These are phyloP conservation scores for Artomyces pyxidatus DNA, from an alignment of 768 basidiomycete species.

Conservation along the genomic window DNA sequence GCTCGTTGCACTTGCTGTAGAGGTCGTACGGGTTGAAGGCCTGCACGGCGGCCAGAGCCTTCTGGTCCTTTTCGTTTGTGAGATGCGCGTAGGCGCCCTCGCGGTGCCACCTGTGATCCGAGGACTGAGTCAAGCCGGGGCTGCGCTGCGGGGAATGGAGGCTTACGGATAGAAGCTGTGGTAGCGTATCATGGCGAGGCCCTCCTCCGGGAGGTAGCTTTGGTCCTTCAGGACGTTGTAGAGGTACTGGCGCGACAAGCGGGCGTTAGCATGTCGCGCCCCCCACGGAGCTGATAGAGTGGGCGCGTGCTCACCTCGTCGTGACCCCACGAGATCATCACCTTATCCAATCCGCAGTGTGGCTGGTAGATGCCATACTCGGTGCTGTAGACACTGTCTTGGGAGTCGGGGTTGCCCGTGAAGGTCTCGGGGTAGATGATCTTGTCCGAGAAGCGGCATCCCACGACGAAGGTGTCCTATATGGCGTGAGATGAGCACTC, in stretches of 20 bases:
- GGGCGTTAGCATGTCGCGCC: background rate
- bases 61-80: conserved; percentile 60
- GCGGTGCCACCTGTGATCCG: conserved; percentile 62
- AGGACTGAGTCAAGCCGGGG: background rate
- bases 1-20: conserved; percentile 81
- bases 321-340: conserved; percentile 88
- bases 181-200: conserved; percentile 86
- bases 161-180: conserved; percentile 86
- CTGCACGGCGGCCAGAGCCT: conserved; percentile 62
- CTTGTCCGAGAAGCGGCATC: conserved; percentile 79
- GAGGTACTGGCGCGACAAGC: conserved; percentile 49
- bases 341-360: conserved; percentile 76
- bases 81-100: conserved; percentile 81
- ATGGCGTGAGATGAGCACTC: background rate
- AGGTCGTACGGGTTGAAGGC: conserved; percentile 94
- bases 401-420: conserved; percentile 58
- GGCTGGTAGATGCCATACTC: conserved; percentile 70
- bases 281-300: conserved; percentile 8
- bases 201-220: conserved; percentile 71
- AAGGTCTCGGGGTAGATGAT: conserved; percentile 79
- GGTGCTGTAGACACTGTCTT: conserved; percentile 60
- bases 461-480: conserved; percentile 72
- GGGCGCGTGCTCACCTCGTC: conserved; percentile 58
- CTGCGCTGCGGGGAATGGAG: background rate
- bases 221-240: conserved; percentile 82